Evolutionary conservation across 768 basidiomycete species (phyloP).

Genomic region (Lanmaoa rubissima): DNA sequence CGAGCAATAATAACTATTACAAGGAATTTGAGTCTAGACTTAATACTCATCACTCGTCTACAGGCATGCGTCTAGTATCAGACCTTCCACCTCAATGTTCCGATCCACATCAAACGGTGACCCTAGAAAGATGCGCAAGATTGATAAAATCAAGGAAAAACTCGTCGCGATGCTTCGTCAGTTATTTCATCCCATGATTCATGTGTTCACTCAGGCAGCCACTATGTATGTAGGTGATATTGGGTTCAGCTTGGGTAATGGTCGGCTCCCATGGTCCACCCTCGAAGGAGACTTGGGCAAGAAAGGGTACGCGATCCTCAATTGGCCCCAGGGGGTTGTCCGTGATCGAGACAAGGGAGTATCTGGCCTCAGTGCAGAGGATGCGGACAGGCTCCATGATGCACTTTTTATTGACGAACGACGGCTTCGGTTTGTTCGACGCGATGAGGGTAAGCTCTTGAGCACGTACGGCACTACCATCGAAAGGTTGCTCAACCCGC

Average conservation of each 20-base stretch:
- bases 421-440: background rate
- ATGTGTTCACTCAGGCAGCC: too few species aligned
- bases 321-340: slow-evolving; percentile 7
- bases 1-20: too few species aligned
- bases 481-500: background rate
- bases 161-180: slow-evolving; percentile 9
- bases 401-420: slow-evolving; percentile 3
- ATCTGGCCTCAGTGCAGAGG: slow-evolving; percentile 1
- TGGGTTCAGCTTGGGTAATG: background rate
- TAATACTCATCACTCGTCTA: background rate
- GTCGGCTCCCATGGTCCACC: slow-evolving; percentile 13
- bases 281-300: slow-evolving; percentile 4
- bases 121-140: background rate
- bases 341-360: slow-evolving; percentile 4
- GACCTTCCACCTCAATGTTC: background rate
- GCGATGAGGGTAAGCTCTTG: background rate
- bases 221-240: background rate
- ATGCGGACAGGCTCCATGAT: slow-evolving; percentile 2
- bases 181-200: background rate
- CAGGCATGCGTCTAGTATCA: background rate
- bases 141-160: slow-evolving; percentile 2
- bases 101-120: background rate
- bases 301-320: slow-evolving; percentile 1
- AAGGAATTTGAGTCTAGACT: background rate
- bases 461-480: background rate